Evolutionary conservation across 768 basidiomycete species (phyloP).

Genomic region (Boletus tylopilopsis): DNA sequence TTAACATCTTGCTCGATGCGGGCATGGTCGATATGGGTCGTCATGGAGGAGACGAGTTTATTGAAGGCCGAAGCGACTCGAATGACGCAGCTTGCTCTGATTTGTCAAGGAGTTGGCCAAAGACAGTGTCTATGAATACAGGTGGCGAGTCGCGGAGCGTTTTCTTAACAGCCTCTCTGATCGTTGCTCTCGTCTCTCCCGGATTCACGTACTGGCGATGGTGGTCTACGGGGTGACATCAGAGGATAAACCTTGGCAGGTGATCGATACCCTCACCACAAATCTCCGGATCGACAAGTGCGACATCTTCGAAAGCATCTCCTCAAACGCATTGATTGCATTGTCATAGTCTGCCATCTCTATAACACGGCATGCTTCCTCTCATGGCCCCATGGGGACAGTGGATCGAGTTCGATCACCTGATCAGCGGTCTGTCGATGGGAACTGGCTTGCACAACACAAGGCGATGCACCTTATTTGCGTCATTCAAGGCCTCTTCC

Average conservation of each 20-base stretch:
- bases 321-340: neutral
- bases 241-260: neutral
- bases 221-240: too few species aligned
- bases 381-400: neutral
- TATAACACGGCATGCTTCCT: neutral
- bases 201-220: neutral
- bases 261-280: neutral
- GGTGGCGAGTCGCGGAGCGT: neutral
- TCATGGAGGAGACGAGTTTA: neutral
- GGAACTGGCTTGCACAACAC: too few species aligned
- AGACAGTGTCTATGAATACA: neutral
- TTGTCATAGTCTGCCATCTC: neutral
- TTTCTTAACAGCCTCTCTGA: neutral
- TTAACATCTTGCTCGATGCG: neutral
- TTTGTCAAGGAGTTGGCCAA: neutral
- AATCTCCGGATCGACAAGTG: neutral
- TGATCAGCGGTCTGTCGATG: neutral
- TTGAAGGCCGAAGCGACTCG: neutral
- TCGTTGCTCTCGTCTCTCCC: neutral
- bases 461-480: neutral
- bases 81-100: neutral
- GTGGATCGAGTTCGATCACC: constrained; percentile 2
- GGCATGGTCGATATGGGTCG: neutral
- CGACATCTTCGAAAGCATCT: constrained; percentile 1
- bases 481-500: constrained; percentile 3